Evolutionary conservation across 2,329 filamentous ascomycete species (phyloP).

Genomic region (Diaporthe longicolla): DNA sequence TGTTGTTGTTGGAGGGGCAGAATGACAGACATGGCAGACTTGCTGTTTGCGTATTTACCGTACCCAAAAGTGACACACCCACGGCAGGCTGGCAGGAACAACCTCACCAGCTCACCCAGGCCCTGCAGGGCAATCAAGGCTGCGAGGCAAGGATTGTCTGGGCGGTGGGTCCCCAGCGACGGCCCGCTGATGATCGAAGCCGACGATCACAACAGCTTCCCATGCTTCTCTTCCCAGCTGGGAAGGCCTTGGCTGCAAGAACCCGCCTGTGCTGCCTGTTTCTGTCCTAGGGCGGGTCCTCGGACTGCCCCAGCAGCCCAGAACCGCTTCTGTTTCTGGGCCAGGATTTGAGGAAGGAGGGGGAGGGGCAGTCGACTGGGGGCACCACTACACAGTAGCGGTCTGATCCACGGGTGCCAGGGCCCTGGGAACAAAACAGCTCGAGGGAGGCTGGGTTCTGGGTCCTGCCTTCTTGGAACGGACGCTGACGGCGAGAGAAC

Average conservation of each 20-base stretch:
- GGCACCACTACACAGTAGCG: conserved; percentile 4
- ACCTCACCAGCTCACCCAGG: no score
- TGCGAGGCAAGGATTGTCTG: conserved; percentile 24
- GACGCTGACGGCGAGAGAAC: conserved; percentile 13
- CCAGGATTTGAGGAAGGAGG: conserved; percentile 5
- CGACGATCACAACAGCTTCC: conserved; percentile 17
- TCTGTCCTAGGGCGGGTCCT: conserved; percentile 29
- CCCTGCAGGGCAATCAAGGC: no score
- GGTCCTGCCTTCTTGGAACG: neutral
- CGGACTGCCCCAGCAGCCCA: conserved; percentile 5
- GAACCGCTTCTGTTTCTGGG: conserved; percentile 28
- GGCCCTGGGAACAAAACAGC: neutral
- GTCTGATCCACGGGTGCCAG: conserved; percentile 10
- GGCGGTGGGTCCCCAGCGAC: conserved; percentile 11
- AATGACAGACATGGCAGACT: conserved; percentile 16
- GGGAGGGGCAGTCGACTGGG: neutral
- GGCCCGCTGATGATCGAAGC: conserved; percentile 23
- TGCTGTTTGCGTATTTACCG: neutral
- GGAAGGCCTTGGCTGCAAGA: conserved; percentile 27
- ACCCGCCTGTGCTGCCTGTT: conserved; percentile 6
- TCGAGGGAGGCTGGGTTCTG: conserved; percentile 12
- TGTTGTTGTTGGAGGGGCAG: conserved; percentile 7
- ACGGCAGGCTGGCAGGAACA: neutral
- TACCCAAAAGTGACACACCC: neutral
- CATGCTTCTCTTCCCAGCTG: conserved; percentile 12